Evolutionary conservation across 768 basidiomycete genomes (phyloP).

Genomic region (Flagelloscypha sp.): DNA sequence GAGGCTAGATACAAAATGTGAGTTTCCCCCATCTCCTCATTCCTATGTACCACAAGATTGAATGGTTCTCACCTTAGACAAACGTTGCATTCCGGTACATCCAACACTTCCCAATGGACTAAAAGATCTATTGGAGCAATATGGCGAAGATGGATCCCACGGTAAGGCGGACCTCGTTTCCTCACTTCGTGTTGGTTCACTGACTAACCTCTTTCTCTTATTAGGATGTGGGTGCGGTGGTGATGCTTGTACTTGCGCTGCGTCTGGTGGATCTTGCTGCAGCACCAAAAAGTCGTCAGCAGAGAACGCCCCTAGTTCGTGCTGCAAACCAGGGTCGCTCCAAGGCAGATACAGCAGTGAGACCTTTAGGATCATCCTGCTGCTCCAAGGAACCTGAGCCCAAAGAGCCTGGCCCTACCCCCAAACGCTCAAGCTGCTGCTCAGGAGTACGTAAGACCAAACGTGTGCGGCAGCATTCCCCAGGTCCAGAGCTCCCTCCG

Average conservation of each 20-base stretch:
- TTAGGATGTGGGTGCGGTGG: slow-evolving; percentile 44
- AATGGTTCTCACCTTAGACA: slow-evolving; percentile 31
- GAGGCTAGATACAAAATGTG: slow-evolving; percentile 35
- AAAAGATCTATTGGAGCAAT: slow-evolving; percentile 36
- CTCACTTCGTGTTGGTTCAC: slow-evolving; percentile 4
- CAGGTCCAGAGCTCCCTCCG: slow-evolving; percentile 41
- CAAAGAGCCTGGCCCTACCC: slow-evolving; percentile 10
- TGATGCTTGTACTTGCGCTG: slow-evolving; percentile 53
- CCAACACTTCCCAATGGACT: slow-evolving; percentile 72
- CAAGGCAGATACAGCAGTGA: slow-evolving; percentile 26
- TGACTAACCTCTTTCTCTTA: slow-evolving; percentile 8
- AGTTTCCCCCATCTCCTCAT: slow-evolving; percentile 5
- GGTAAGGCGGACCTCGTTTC: slow-evolving; percentile 4
- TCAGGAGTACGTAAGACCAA: no score
- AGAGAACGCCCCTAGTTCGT: slow-evolving; percentile 10
- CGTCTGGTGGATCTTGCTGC: not conserved
- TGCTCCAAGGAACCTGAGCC: not conserved
- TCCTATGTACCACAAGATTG: slow-evolving; percentile 4
- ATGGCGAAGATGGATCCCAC: slow-evolving; percentile 14
- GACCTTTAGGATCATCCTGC: slow-evolving; percentile 8
- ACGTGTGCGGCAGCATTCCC: no score
- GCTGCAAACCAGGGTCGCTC: slow-evolving; percentile 20
- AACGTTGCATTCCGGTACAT: slow-evolving; percentile 60
- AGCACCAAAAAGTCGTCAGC: slow-evolving; percentile 1
- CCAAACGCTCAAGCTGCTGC: no score